phyloP scores from a whole-genome alignment of 2,329 filamentous ascomycete genomes.

The Talaromyces sp. region DNA sequence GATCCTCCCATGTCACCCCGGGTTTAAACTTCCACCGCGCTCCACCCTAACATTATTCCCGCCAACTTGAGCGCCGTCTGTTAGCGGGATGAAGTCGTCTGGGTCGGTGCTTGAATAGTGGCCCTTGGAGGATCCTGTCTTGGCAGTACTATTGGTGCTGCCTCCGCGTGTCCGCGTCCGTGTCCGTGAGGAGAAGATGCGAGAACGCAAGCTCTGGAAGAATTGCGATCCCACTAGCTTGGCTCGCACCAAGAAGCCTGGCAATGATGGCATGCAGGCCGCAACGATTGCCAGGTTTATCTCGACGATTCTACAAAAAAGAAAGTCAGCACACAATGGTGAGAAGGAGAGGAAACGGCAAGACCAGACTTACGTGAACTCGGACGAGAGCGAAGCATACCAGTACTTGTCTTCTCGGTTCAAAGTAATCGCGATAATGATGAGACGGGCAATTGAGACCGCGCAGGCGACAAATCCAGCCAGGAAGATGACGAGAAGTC shows the following conservation, averaged over 20 bases:
- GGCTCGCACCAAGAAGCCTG: not conserved
- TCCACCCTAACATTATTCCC: not conserved
- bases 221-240: not conserved
- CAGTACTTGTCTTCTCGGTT: not conserved
- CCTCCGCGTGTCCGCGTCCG: not conserved
- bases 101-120: not conserved
- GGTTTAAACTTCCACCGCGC: not conserved
- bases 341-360: not conserved
- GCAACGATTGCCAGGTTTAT: not conserved
- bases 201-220: not conserved
- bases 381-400: not conserved
- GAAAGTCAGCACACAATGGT: not conserved
- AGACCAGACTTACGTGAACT: not conserved
- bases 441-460: not conserved
- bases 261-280: not conserved
- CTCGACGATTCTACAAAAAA: slow-evolving; percentile 1
- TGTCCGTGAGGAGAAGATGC: not conserved
- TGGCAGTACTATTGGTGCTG: not conserved
- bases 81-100: not conserved
- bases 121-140: not conserved
- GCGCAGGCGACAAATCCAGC: slow-evolving; percentile 10
- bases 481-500: slow-evolving; percentile 37
- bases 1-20: not conserved
- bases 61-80: not conserved
- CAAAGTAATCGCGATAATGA: not conserved